Evolutionary conservation across 2,329 filamentous ascomycete genomes (phyloP).

Genomic region (Pleoardoris graminearum): DNA sequence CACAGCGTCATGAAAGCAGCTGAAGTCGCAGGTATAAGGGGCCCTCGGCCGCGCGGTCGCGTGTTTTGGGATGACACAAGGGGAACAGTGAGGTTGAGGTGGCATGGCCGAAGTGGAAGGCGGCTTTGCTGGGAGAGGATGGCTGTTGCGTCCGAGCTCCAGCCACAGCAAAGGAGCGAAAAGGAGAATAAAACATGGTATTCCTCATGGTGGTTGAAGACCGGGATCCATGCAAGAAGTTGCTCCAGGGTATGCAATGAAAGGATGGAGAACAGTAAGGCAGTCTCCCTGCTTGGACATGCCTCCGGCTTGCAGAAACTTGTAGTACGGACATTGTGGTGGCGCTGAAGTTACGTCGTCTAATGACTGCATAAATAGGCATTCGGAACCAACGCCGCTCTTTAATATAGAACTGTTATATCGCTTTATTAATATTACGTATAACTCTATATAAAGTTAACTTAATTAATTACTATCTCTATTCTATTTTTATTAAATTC

Average conservation of each 20-base stretch:
- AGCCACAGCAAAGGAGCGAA: slow-evolving; percentile 4
- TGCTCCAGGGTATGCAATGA: neutral
- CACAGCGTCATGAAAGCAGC: slow-evolving; percentile 20
- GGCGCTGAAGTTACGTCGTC: neutral
- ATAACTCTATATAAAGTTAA: too few relatives aligned
- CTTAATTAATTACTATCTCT: too few relatives aligned
- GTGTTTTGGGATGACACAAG: neutral
- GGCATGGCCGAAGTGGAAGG: neutral
- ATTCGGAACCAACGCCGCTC: neutral
- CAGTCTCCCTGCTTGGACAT: too few relatives aligned
- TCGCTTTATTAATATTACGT: too few relatives aligned
- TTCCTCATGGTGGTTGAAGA: neutral
- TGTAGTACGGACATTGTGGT: neutral
- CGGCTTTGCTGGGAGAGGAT: slow-evolving; percentile 16
- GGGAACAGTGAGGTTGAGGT: neutral
- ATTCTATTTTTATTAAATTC: too few relatives aligned
- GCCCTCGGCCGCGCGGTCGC: neutral
- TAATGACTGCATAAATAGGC: neutral
- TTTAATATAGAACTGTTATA: too few relatives aligned
- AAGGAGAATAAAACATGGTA: neutral
- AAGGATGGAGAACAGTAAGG: too few relatives aligned
- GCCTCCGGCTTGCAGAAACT: too few relatives aligned
- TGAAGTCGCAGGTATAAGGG: neutral
- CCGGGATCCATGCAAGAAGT: neutral
- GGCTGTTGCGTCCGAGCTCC: neutral